Conservation (phyloP, 2,329 filamentous ascomycete species). For the Cercospora citrullina region DNA sequence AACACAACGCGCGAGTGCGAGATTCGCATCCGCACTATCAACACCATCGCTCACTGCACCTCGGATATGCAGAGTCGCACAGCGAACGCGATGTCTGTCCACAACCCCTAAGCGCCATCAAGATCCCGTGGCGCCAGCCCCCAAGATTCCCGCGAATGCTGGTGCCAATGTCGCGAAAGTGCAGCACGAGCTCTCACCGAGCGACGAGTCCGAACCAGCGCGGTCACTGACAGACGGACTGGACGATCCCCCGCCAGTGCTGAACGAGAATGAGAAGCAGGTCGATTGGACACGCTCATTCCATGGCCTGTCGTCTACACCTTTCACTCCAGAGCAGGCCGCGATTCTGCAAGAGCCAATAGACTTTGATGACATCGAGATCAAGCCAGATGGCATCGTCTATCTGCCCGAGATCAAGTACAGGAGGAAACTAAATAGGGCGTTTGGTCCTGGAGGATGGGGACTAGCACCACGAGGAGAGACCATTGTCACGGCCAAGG, state of each 20-base stretch:
- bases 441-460: constrained; percentile 95
- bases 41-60: constrained; percentile 13
- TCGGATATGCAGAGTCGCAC: constrained; percentile 9
- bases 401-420: constrained; percentile 99
- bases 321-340: constrained; percentile 70
- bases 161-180: constrained; percentile 22
- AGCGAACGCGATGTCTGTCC: constrained; percentile 25
- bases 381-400: constrained; percentile 95
- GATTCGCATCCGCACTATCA: constrained; percentile 27
- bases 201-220: constrained; percentile 28
- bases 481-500: constrained; percentile 76
- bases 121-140: constrained; percentile 17
- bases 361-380: constrained; percentile 76
- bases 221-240: constrained; percentile 54
- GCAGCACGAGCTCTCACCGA: constrained; percentile 27
- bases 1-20: constrained; percentile 29
- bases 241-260: constrained; percentile 51
- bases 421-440: constrained; percentile 80
- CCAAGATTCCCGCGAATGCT: constrained; percentile 18
- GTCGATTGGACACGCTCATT: constrained; percentile 84
- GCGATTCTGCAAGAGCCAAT: constrained; percentile 68
- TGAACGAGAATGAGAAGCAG: constrained; percentile 52
- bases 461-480: constrained; percentile 86
- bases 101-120: constrained; percentile 29
- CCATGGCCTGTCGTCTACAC: constrained; percentile 69